These are phyloP conservation scores for Begonia loranthoides DNA, from an alignment of 306 rosid genomes.

Conservation along the genomic window DNA sequence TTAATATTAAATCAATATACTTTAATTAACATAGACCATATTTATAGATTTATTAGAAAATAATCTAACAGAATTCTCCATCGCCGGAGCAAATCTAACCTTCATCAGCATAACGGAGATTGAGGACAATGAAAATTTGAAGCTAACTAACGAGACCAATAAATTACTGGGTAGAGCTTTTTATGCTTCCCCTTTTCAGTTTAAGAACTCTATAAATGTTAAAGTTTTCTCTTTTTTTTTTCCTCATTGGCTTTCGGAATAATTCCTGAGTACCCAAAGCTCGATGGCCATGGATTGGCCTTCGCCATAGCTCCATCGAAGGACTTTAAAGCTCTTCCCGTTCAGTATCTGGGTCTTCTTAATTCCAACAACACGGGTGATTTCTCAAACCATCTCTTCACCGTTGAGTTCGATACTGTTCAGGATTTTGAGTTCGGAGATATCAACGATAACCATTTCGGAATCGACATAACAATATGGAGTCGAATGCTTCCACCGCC, in stretches of 20 bases:
- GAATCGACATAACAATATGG: slow-evolving; percentile 54
- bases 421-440: slow-evolving; percentile 77
- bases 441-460: slow-evolving; percentile 69
- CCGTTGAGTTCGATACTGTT: too few relatives aligned
- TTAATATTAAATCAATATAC: too few relatives aligned
- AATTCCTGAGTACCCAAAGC: slow-evolving; percentile 70
- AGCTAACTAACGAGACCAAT: slow-evolving; percentile 42
- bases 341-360: slow-evolving; percentile 68
- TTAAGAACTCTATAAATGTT: slow-evolving; percentile 45
- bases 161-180: slow-evolving; percentile 44
- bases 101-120: slow-evolving; percentile 33
- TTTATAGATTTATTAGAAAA: too few relatives aligned
- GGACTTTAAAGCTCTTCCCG: slow-evolving; percentile 43
- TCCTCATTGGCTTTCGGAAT: slow-evolving; percentile 47
- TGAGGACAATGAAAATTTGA: slow-evolving; percentile 26
- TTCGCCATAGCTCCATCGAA: slow-evolving; percentile 30
- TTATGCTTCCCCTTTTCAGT: slow-evolving; percentile 27
- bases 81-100: slow-evolving; percentile 25
- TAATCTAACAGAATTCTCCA: slow-evolving; percentile 51
- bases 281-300: too few relatives aligned
- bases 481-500: slow-evolving; percentile 34
- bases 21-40: too few relatives aligned
- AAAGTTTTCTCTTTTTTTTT: slow-evolving; percentile 60
- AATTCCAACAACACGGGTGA: slow-evolving; percentile 46
- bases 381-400: slow-evolving; percentile 54